Conservation (phyloP, 75 land plant species). For the Pinus tabuliformis region DNA sequence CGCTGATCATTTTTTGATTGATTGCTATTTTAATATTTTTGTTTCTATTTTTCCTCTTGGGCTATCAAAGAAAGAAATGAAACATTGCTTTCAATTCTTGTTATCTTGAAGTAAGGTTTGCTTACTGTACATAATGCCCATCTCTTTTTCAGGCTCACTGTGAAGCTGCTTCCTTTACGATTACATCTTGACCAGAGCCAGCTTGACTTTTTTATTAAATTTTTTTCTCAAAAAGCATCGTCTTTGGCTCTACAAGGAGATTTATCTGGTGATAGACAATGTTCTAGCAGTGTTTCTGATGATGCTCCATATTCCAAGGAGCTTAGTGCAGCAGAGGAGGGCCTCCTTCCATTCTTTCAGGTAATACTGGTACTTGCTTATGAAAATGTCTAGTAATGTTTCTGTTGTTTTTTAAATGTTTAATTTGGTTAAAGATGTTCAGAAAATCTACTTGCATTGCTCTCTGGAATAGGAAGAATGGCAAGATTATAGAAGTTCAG, state of each 20-base stretch:
- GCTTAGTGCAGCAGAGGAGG: conserved; percentile 39
- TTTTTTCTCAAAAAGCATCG: conserved; percentile 47
- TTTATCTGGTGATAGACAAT: conserved; percentile 14
- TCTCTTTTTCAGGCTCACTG: conserved; percentile 42
- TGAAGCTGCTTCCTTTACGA: conserved; percentile 71
- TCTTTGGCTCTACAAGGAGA: conserved; percentile 4
- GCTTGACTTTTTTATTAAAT: conserved; percentile 76
- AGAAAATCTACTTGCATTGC: no score
- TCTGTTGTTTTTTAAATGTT: neutral
- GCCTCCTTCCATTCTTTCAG: conserved; percentile 93
- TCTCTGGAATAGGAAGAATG: no score
- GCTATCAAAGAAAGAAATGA: no score
- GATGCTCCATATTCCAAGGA: conserved; percentile 10
- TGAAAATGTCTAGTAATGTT: neutral
- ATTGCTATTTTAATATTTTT: no score
- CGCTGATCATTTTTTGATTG: no score
- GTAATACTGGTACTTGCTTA: conserved; percentile 17
- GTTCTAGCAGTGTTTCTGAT: conserved; percentile 1
- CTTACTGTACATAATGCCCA: no score
- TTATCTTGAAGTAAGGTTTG: no score
- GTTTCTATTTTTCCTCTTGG: no score
- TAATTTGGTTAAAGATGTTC: no score
- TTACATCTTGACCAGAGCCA: conserved; percentile 95
- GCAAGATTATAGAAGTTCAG: no score
- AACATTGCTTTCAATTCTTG: no score